Percentiles rank a stretch among this genome's conserved stretches.
Evolutionary conservation across 2,329 filamentous ascomycete species (phyloP).

Genomic region (Verticillium longisporum): DNA sequence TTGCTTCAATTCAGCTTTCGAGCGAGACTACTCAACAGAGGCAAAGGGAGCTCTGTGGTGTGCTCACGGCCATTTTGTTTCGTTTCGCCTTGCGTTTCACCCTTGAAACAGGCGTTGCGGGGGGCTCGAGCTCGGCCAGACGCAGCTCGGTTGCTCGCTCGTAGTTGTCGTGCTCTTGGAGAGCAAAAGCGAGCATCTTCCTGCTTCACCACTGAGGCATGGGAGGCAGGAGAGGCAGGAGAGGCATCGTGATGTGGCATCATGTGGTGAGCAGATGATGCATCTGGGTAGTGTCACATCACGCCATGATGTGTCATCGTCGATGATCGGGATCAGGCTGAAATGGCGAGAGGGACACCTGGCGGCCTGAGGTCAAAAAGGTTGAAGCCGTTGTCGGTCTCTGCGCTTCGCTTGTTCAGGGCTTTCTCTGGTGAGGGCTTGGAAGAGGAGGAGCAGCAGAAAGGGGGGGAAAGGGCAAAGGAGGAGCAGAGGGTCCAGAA

Average conservation of each 20-base stretch:
- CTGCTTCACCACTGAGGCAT: background rate
- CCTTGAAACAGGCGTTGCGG: background rate
- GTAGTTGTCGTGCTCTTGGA: background rate
- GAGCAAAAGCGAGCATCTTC: background rate
- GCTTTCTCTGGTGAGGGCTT: background rate
- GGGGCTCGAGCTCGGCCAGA: background rate
- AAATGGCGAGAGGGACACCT: no score
- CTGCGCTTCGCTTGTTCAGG: background rate
- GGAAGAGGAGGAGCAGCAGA: background rate
- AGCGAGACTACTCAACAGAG: background rate
- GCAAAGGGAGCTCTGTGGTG: background rate
- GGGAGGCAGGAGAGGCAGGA: no score
- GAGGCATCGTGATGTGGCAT: background rate
- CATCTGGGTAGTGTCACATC: no score
- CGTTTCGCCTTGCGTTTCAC: background rate
- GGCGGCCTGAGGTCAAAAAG: background rate
- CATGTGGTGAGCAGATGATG: no score
- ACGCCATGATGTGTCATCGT: no score
- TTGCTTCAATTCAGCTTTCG: background rate
- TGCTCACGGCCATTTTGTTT: background rate
- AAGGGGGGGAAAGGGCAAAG: no score
- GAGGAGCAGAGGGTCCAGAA: no score
- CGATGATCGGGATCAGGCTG: background rate
- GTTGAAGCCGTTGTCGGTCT: background rate
- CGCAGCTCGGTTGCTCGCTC: no score